A percentile compares a stretch with the other conserved stretches of the same genome.
These are phyloP conservation scores for Paraurostyla sp. DNA, from an alignment of 73 alveolate species.

Conservation along the genomic window DNA sequence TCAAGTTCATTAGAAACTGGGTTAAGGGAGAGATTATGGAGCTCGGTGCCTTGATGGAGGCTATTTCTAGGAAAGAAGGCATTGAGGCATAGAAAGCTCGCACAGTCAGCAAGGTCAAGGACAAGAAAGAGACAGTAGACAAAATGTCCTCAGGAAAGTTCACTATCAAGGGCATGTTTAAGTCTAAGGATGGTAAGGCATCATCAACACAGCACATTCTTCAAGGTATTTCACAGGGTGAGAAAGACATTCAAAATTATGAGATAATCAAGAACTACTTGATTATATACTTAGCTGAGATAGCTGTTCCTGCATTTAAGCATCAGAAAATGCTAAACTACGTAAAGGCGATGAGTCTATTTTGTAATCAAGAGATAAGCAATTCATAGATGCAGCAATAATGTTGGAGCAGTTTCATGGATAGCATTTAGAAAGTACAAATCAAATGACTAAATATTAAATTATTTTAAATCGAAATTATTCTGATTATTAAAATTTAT, in stretches of 20 bases:
- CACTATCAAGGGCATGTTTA: constrained; percentile 64
- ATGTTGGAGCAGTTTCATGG: constrained; percentile 2
- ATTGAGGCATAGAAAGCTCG: constrained; percentile 50
- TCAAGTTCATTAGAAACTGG: constrained; percentile 63
- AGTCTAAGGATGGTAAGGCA: constrained; percentile 63
- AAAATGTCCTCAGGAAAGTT: constrained; percentile 71
- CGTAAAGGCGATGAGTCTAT: background rate
- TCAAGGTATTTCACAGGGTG: constrained; percentile 52
- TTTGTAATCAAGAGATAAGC: background rate
- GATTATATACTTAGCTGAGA: constrained; percentile 69
- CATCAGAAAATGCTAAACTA: constrained; percentile 47
- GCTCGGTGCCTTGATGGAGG: constrained; percentile 70
- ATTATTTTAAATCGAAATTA: background rate
- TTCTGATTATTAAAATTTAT: background rate
- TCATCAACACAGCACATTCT: constrained; percentile 14
- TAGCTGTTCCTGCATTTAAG: constrained; percentile 71
- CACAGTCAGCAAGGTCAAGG: constrained; percentile 43
- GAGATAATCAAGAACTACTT: constrained; percentile 66
- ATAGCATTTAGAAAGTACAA: background rate
- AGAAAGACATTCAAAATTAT: constrained; percentile 68
- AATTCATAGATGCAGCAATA: constrained; percentile 11
- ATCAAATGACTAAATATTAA: background rate
- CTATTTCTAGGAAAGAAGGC: constrained; percentile 65
- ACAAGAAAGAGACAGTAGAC: constrained; percentile 61
- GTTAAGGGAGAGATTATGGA: constrained; percentile 69